Conservation (phyloP, 2,329 filamentous ascomycete species). For the Ophiocordyceps sinensis region DNA sequence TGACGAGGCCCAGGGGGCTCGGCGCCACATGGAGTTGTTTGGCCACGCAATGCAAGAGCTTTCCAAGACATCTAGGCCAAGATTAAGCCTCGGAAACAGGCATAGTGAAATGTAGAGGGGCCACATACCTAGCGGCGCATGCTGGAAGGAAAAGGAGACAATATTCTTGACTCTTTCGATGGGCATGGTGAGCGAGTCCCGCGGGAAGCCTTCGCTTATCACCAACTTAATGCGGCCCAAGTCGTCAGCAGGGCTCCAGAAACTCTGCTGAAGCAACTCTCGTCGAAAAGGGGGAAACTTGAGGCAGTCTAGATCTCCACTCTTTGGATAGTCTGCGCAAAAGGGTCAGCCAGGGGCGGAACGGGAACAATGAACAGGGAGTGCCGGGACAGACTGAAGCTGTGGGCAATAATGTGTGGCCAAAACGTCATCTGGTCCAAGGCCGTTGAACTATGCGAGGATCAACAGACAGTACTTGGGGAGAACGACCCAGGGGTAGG, state of each 20-base stretch:
- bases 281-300: constrained; percentile 59
- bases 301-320: constrained; percentile 45
- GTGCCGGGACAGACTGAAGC: constrained; percentile 19
- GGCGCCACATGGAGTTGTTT: constrained; percentile 54
- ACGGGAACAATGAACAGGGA: not conserved
- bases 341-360: constrained; percentile 1
- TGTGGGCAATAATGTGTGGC: constrained; percentile 33
- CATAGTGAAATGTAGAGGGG: too few relatives aligned
- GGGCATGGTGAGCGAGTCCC: constrained; percentile 33
- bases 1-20: constrained; percentile 24
- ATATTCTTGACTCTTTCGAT: constrained; percentile 59
- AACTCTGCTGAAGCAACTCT: constrained; percentile 51
- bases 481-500: not conserved
- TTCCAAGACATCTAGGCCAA: constrained; percentile 50
- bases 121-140: constrained; percentile 58
- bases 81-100: not conserved
- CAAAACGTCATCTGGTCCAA: constrained; percentile 35
- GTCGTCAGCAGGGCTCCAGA: constrained; percentile 59
- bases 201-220: constrained; percentile 57
- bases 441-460: constrained; percentile 32
- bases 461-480: not conserved
- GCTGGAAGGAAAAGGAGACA: constrained; percentile 70
- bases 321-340: constrained; percentile 33
- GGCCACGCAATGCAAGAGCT: constrained; percentile 67
- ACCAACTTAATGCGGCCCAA: constrained; percentile 63